A percentile compares a stretch with the other conserved stretches of the same genome.
Conservation (phyloP, 164 flowering plant genomes). For the Annona cherimola region DNA sequence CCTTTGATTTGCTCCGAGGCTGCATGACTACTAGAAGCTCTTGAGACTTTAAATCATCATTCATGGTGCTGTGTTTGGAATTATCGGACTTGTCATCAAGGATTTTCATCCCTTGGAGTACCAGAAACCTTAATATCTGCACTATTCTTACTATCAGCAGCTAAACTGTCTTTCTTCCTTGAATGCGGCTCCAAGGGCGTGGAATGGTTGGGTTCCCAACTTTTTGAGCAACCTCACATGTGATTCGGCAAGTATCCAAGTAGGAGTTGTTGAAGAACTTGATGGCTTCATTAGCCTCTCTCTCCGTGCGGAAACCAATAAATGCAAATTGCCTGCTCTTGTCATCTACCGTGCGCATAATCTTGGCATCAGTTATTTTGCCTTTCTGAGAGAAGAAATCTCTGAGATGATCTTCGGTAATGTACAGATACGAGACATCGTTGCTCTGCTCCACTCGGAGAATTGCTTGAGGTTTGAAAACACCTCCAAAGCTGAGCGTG, state of each 20-base stretch:
- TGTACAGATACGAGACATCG: slow-evolving; percentile 83
- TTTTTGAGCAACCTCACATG: slow-evolving; percentile 63
- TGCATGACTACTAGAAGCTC: slow-evolving; percentile 90
- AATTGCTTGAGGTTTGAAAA: too few relatives aligned
- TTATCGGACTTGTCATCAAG: slow-evolving; percentile 17
- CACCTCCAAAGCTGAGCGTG: too few relatives aligned
- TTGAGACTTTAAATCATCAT: slow-evolving; percentile 57
- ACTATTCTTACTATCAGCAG: slow-evolving; percentile 22
- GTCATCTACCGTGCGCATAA: slow-evolving; percentile 74
- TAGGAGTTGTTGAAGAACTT: slow-evolving; percentile 68
- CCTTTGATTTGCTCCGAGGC: slow-evolving; percentile 64
- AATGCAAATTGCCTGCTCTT: slow-evolving; percentile 90
- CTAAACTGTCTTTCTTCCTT: slow-evolving; percentile 33
- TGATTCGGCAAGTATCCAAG: slow-evolving; percentile 61
- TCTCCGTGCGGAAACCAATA: slow-evolving; percentile 71
- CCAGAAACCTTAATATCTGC: slow-evolving; percentile 17
- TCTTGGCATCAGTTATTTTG: slow-evolving; percentile 83
- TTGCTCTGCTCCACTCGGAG: too few relatives aligned
- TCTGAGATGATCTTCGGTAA: slow-evolving; percentile 63
- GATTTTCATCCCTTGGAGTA: slow-evolving; percentile 12
- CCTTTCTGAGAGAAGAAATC: slow-evolving; percentile 85
- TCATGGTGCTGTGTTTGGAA: slow-evolving; percentile 23
- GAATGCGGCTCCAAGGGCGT: slow-evolving; percentile 92
- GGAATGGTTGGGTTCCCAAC: slow-evolving; percentile 79
- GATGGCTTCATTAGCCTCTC: slow-evolving; percentile 71